These are phyloP conservation scores for Primulina tabacum DNA, from an alignment of 257 asterid species.

Conservation along the genomic window DNA sequence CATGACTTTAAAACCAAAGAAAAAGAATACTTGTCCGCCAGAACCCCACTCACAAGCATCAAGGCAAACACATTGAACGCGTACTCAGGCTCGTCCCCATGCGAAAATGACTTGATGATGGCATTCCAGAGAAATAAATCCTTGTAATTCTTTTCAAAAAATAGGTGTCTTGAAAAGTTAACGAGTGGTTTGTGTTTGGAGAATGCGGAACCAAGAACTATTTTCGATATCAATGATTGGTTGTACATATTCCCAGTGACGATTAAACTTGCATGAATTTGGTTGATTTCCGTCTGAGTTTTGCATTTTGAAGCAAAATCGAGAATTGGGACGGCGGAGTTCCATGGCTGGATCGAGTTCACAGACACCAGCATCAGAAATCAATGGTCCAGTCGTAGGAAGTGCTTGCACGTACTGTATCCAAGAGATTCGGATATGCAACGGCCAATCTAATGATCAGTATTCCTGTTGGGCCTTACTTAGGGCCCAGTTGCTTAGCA, in stretches of 20 bases:
- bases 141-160: slow-evolving; percentile 30
- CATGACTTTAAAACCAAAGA: slow-evolving; percentile 72
- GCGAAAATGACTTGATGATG: slow-evolving; percentile 56
- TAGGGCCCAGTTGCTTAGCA: background rate
- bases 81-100: slow-evolving; percentile 45
- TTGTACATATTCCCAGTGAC: slow-evolving; percentile 61
- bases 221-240: slow-evolving; percentile 44
- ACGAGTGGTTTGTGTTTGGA: slow-evolving; percentile 40
- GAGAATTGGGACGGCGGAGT: slow-evolving; percentile 33
- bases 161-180: slow-evolving; percentile 53
- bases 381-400: slow-evolving; percentile 20
- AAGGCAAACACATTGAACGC: slow-evolving; percentile 60
- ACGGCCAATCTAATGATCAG: no score
- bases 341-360: slow-evolving; percentile 58
- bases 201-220: slow-evolving; percentile 47
- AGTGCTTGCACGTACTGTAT: background rate
- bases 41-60: slow-evolving; percentile 64
- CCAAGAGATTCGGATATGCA: background rate
- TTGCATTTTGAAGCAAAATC: slow-evolving; percentile 46
- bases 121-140: slow-evolving; percentile 81
- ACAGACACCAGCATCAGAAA: slow-evolving; percentile 41
- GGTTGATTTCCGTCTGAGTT: slow-evolving; percentile 56
- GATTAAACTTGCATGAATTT: slow-evolving; percentile 58
- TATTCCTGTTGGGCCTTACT: slow-evolving; percentile 5
- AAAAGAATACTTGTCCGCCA: slow-evolving; percentile 60